These are phyloP conservation scores for Cornus suecica DNA, from an alignment of 148 eudicot genomes.

Conservation along the genomic window DNA sequence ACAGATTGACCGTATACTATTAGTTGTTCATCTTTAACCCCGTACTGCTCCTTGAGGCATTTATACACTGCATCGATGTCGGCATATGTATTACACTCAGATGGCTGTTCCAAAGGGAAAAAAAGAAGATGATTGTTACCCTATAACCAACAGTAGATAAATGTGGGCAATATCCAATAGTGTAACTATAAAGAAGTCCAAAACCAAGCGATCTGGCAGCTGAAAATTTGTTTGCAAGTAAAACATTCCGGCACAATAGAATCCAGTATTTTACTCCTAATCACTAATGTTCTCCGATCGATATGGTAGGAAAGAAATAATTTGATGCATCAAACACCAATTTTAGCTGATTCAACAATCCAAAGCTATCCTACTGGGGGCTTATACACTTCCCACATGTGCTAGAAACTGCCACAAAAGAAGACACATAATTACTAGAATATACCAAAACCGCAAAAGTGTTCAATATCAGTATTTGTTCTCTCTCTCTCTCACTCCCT, in stretches of 20 bases:
- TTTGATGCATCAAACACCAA: neutral
- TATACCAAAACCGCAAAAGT: neutral
- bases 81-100: slow-evolving; percentile 93
- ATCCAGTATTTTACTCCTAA: slow-evolving; percentile 6
- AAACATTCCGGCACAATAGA: neutral
- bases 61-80: slow-evolving; percentile 92
- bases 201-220: neutral
- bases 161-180: neutral
- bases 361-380: neutral
- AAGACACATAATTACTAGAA: neutral
- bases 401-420: neutral
- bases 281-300: neutral
- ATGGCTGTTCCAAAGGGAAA: slow-evolving; percentile 64
- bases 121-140: slow-evolving; percentile 31
- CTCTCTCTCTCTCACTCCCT: neutral
- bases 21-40: slow-evolving; percentile 75
- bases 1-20: slow-evolving; percentile 90
- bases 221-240: neutral
- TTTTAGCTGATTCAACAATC: neutral
- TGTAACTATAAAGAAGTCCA: neutral
- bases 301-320: neutral
- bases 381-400: neutral
- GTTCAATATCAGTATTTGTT: neutral
- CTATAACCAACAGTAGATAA: slow-evolving; percentile 11
- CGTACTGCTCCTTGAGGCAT: slow-evolving; percentile 87